Evolutionary conservation across 208 protist genomes (phyloP), one percentile per base, ranked within the genome.

Genomic region (Wallacemonas collosoma): DNA sequence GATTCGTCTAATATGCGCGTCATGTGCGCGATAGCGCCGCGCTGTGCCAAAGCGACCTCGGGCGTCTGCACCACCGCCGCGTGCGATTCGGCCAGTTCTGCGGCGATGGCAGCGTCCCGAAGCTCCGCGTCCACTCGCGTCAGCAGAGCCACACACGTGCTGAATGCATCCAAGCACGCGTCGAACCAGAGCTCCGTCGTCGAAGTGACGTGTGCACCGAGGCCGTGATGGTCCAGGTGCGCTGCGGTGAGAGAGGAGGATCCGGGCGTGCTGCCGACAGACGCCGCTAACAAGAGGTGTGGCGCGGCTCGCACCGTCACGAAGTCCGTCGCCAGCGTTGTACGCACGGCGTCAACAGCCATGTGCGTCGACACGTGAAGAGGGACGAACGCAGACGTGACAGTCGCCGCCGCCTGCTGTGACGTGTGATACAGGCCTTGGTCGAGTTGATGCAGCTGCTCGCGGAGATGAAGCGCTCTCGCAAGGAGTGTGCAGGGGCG

Each of bases 141-240:
- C 14, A 65, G 40, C 12, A 65, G 60, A 8, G 40, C 60, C 8
- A 45, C 41, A 65, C n/a, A 45, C 36, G 60, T 65, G 40, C 6
- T 38, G 40, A 65, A 51, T 38, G 12, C 35, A 12, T 44, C 6
- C 43, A 65, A 8, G 41, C 41, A 65, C 60, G 60, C 40, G 40
- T 65, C 43, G 40, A 65, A 48, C 60, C 60, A 65, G 9, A 65
- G 53, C 53, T n/a, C 15, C 14, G 53, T n/a, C 53, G 53, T 26
- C 17, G 15, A 36, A 17, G 48, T 53, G 48, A 15, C 48, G 48
- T 26, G 26, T 26, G 26, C 26, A 26, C 26, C 26, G 26, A 26
- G 26, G 26, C 26, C 26, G 26, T 26, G 26, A 26, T 26, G 0
- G 26, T 26, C 26, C 26, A 26, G 26, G 26, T 26, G 0, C 26